Base-by-base conservation (phyloP, 495 filamentous ascomycete genomes). In the Letharia lupina region DNA sequence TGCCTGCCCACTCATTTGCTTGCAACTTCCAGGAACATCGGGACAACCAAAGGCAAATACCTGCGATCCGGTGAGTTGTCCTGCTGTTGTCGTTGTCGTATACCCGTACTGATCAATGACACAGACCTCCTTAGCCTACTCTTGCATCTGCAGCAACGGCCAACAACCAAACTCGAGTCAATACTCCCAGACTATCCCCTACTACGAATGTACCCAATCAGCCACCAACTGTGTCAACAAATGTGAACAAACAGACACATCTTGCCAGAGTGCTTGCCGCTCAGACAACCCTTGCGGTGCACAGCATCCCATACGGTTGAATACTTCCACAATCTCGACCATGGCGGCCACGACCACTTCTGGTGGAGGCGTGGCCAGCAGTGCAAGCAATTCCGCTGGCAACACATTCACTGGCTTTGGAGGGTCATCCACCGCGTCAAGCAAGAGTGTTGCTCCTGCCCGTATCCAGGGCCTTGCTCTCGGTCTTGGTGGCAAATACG, bases 151-250 rank as follows among this genome's bases (percentile, higher is more conserved):
- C 80, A 81, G 78, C 72, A 88, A 93, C 77, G 82, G 83, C 70
- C 70, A 78, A 67, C 75, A 81, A 47, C 92, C 92, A 68, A 95
- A 96, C 73, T 76, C 89, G 33, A 83, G 88, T 69, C 82, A 96
- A 74, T 96, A 89, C 82, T 89, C 89, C 31, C 83, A 89, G 72
- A 96, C 92, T 8, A 83, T 96, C 40, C 90, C 92, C 11, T 96
- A 88, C 83, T 92, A 86, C 77, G 79, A 87, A 68, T 96, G 92
- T 82, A 84, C 82, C 18, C 82, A 88, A 73, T 83, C 82, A 76
- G 86, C 84, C 70, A 86, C 78, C 73, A 79, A 93, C 69, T 96
- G 91, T 72, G 87, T 89, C 4, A 70, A 68, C 11, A 76, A 69
- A 62, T 95, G 91, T 77, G 74, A 73, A 11, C 63, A 58, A 16